Conservation (phyloP, 148 eudicot genomes). For the Limonium bicolor region DNA sequence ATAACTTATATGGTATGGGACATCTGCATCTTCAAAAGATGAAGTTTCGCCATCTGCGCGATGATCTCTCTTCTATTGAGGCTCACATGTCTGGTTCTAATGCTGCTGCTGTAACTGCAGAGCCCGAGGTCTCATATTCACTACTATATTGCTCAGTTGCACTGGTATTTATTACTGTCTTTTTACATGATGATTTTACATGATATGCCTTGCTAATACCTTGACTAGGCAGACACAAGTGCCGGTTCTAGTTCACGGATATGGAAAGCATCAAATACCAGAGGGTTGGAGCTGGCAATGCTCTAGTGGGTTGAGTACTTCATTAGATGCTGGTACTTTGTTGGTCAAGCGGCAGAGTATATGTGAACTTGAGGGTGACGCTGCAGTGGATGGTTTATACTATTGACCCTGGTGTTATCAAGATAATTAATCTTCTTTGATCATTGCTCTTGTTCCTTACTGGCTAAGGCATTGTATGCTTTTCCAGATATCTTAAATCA, state of each 20-base stretch:
- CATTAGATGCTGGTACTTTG: slow-evolving; percentile 14
- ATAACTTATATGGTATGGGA: slow-evolving; percentile 92
- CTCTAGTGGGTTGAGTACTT: slow-evolving; percentile 25
- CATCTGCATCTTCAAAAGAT: slow-evolving; percentile 71
- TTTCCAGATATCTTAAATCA: slow-evolving; percentile 74
- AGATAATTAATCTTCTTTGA: neutral
- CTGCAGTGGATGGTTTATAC: slow-evolving; percentile 53
- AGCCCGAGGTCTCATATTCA: slow-evolving; percentile 33
- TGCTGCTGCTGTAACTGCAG: slow-evolving; percentile 14
- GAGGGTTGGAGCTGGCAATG: slow-evolving; percentile 66
- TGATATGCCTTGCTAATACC: neutral
- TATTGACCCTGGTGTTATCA: neutral
- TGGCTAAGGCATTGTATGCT: slow-evolving; percentile 2
- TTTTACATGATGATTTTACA: neutral
- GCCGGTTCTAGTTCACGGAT: slow-evolving; percentile 18
- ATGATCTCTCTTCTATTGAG: slow-evolving; percentile 14
- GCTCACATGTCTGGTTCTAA: slow-evolving; percentile 8
- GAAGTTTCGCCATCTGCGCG: slow-evolving; percentile 73
- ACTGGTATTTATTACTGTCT: neutral
- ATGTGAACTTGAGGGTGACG: slow-evolving; percentile 84
- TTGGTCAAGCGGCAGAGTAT: slow-evolving; percentile 53
- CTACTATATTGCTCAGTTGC: neutral
- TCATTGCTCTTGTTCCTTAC: neutral
- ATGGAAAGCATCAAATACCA: slow-evolving; percentile 69
- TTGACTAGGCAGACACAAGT: slow-evolving; percentile 48